Percentiles rank a stretch among this genome's conserved stretches.
Evolutionary conservation across 164 flowering plant genomes (phyloP).

Genomic region (Vitis amurensis): DNA sequence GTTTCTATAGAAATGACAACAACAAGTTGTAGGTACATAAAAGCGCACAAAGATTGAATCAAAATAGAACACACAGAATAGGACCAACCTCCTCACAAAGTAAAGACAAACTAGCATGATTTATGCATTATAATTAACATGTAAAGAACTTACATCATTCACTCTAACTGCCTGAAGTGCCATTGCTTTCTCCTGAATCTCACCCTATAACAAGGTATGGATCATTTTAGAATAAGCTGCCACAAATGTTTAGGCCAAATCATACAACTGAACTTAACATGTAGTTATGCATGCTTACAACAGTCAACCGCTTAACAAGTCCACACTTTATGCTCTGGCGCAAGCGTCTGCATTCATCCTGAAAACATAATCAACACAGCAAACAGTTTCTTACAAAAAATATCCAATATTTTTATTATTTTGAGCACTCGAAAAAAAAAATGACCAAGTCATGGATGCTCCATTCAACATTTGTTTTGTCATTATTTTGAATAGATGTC

Average conservation of each 20-base stretch:
- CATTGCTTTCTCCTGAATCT: constrained; percentile 40
- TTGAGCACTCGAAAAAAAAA: background rate
- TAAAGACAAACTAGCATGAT: background rate
- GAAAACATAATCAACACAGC: constrained; percentile 4
- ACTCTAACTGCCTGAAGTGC: constrained; percentile 34
- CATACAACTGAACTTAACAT: background rate
- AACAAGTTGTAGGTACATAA: too few relatives aligned
- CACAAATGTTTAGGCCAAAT: background rate
- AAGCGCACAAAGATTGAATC: too few relatives aligned
- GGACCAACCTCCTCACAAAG: background rate
- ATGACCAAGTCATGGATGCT: background rate
- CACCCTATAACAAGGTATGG: constrained; percentile 31
- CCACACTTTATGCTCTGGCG: constrained; percentile 44
- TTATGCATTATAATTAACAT: background rate
- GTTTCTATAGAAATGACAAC: too few relatives aligned
- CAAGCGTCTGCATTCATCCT: constrained; percentile 49
- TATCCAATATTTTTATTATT: too few relatives aligned
- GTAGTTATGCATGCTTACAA: constrained; percentile 25
- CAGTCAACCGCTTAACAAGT: constrained; percentile 29
- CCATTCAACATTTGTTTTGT: background rate
- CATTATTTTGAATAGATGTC: background rate
- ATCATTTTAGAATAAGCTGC: background rate
- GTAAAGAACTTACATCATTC: constrained; percentile 33
- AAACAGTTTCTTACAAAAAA: background rate
- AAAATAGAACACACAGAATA: background rate